Evolutionary conservation across 169 alveolate species (phyloP), one percentile per base, ranked within the genome.

Genomic region (Theileria orientalis): DNA sequence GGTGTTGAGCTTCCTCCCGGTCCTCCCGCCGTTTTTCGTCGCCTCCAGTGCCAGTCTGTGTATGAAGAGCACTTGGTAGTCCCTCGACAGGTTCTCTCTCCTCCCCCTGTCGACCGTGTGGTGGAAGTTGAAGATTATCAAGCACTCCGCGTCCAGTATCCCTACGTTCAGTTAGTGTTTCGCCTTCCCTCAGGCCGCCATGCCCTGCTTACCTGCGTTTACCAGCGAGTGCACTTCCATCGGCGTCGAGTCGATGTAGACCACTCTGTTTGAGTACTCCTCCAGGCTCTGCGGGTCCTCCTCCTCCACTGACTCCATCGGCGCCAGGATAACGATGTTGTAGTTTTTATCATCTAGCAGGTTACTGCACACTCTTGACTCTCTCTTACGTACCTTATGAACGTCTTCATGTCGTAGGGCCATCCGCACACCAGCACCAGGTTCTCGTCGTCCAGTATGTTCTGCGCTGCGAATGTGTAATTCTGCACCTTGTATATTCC

Each of bases 351-450:
- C 52, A 47, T 61, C 63, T 56, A 88, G 46, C 63, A 84, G 51
- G 60, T 72, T 32, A 52, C 57, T 51, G 49, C 41, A n/a, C 56
- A 23, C 19, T 8, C 33, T 41, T 11, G n/a, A 19, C 59, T 35
- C 33, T 29, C 33, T 9, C 1, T 57, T 13, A 84, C 42, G n/a
- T 72, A 60, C 72, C 71, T 89, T 35, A 89, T 49, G 54, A 89
- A 74, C 49, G 67, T 23, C 57, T 83, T 74, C 54, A 89, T 62
- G 63, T 84, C 88, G 49, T 75, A 70, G 23, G 86, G 76, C 94
- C 94, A 89, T 0, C 94, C 94, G 46, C 92, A 85, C 19, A 89
- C 76, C 40, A 89, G 76, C 29, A 89, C 47, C 51, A 85, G 32
- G n/a, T 76, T 86, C 3, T 54, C 29, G 27, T 72, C 23, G 7